phyloP scores from a whole-genome alignment of 176 grass and related monocot species.

The Musa itinerans region DNA sequence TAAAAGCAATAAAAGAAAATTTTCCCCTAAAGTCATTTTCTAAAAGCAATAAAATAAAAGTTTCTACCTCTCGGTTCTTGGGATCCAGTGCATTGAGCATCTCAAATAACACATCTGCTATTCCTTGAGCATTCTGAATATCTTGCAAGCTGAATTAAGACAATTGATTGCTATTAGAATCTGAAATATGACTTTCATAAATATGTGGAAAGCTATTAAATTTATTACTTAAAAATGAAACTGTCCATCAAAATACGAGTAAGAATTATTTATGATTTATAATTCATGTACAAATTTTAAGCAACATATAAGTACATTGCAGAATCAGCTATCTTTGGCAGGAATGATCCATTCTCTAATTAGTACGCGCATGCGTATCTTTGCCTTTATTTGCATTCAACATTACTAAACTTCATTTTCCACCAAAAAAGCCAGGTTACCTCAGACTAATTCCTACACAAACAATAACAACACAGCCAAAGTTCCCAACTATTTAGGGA shows the following conservation, averaged over 20 bases:
- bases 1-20: slow-evolving; percentile 15
- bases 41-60: slow-evolving; percentile 14
- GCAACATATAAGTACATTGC: neutral
- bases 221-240: neutral
- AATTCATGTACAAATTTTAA: neutral
- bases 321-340: neutral
- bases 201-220: neutral
- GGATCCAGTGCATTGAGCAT: slow-evolving; percentile 95
- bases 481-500: too few relatives aligned
- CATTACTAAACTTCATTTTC: too few relatives aligned
- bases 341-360: neutral
- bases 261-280: neutral
- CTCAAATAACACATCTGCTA: slow-evolving; percentile 84
- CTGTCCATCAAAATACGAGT: too few relatives aligned
- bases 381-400: too few relatives aligned
- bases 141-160: slow-evolving; percentile 52
- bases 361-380: neutral
- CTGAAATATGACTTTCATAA: neutral
- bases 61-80: slow-evolving; percentile 65
- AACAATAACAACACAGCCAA: too few relatives aligned
- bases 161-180: neutral
- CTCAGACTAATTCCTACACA: too few relatives aligned
- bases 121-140: slow-evolving; percentile 88
- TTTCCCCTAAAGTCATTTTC: neutral
- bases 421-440: too few relatives aligned